phyloP scores from a whole-genome alignment of 495 filamentous ascomycete genomes.

The Thozetella sp. region DNA sequence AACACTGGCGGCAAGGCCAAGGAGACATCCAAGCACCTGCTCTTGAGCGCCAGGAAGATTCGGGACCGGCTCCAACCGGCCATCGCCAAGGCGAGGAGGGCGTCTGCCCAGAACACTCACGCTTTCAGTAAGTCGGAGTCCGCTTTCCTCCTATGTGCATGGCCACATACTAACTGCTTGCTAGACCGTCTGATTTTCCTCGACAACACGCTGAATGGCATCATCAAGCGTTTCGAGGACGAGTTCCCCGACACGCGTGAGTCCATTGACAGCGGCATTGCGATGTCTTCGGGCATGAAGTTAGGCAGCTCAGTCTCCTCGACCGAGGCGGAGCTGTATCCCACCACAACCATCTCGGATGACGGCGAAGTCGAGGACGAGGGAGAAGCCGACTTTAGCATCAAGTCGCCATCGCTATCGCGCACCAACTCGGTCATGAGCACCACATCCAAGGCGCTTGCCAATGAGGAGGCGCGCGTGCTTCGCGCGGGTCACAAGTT shows the following conservation, averaged over 20 bases:
- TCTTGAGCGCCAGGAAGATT: conserved; percentile 86
- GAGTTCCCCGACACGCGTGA: conserved; percentile 91
- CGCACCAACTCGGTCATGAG: conserved; percentile 79
- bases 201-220: conserved; percentile 82
- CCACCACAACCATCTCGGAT: conserved; percentile 40
- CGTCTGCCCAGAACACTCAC: conserved; percentile 52
- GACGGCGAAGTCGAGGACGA: conserved; percentile 34
- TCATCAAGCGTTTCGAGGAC: conserved; percentile 94
- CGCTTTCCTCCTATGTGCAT: not conserved
- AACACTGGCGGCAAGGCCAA: conserved; percentile 68
- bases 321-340: conserved; percentile 22
- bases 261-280: conserved; percentile 19
- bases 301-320: conserved; percentile 10
- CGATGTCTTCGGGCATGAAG: conserved; percentile 12
- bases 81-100: conserved; percentile 68
- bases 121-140: conserved; percentile 69
- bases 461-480: conserved; percentile 86
- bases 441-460: conserved; percentile 74
- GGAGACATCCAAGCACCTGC: conserved; percentile 88
- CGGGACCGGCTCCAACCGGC: conserved; percentile 81
- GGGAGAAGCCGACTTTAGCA: conserved; percentile 19
- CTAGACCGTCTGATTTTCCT: conserved; percentile 84
- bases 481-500: conserved; percentile 84
- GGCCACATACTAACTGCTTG: conserved; percentile 21
- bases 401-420: conserved; percentile 49